A percentile compares a stretch with the other conserved stretches of the same genome.
These are phyloP conservation scores for Diaporthe ampelina DNA, from an alignment of 2,329 filamentous ascomycete species.

Conservation along the genomic window DNA sequence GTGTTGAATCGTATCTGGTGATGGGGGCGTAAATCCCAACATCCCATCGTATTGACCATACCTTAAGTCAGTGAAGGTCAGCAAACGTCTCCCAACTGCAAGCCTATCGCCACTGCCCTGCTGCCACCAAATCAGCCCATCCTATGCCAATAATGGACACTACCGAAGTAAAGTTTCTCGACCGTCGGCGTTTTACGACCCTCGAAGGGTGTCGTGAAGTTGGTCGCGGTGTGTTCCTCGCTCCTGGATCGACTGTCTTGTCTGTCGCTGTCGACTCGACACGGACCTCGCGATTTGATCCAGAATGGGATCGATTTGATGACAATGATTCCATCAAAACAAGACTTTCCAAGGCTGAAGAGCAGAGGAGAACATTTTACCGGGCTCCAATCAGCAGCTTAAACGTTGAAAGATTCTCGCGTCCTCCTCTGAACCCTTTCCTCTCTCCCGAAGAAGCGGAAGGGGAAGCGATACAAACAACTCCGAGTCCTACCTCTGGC, in stretches of 20 bases:
- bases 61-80: background rate
- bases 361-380: background rate
- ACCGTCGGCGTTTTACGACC: slow-evolving; percentile 30
- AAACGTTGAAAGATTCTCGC: background rate
- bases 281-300: background rate
- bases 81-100: background rate
- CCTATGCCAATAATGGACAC: background rate
- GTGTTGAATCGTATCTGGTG: no score
- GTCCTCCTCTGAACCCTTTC: background rate
- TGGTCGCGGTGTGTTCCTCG: slow-evolving; percentile 9
- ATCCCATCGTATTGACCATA: background rate
- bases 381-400: background rate
- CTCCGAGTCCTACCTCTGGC: background rate
- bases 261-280: background rate
- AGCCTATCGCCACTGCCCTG: background rate
- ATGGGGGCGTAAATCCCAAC: background rate
- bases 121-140: background rate
- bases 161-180: background rate
- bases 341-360: background rate
- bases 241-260: slow-evolving; percentile 1
- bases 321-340: background rate
- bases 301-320: slow-evolving; percentile 11
- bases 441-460: background rate
- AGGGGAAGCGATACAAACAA: background rate
- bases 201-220: slow-evolving; percentile 27